These are phyloP conservation scores for Apophysomyces elegans DNA, from an alignment of 371 early-diverging fungal species.

Conservation along the genomic window DNA sequence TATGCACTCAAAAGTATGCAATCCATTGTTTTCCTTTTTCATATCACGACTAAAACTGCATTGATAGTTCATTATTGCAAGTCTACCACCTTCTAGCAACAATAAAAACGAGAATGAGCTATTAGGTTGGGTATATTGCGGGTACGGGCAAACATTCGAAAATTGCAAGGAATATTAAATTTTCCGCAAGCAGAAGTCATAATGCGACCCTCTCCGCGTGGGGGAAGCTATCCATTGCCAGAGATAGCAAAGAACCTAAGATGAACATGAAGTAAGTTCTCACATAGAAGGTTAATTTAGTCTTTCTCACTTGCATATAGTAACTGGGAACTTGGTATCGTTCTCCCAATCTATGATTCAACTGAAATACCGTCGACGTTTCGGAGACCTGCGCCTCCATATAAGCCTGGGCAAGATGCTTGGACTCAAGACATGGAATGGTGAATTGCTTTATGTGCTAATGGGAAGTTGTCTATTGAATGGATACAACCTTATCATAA, in stretches of 20 bases:
- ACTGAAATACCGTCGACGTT: constrained; percentile 41
- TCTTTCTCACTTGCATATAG: constrained; percentile 16
- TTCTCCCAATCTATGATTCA: constrained; percentile 37
- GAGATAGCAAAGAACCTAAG: constrained; percentile 33
- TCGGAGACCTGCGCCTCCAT: constrained; percentile 42
- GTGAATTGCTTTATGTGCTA: background rate
- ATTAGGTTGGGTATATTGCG: constrained; percentile 48
- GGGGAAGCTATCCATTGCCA: constrained; percentile 39
- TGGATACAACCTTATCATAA: background rate
- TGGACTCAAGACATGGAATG: constrained; percentile 45
- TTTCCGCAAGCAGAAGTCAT: constrained; percentile 38
- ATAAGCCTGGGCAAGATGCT: constrained; percentile 34
- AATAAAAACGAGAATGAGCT: constrained; percentile 7
- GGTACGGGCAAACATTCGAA: constrained; percentile 26
- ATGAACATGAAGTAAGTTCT: constrained; percentile 42
- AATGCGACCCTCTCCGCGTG: constrained; percentile 51
- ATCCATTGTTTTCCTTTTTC: background rate
- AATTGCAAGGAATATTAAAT: background rate
- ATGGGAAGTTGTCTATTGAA: no score
- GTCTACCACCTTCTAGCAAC: constrained; percentile 18
- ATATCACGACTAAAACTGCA: background rate
- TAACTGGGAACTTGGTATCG: constrained; percentile 56
- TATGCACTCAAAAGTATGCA: constrained; percentile 52
- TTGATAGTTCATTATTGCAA: constrained; percentile 47
- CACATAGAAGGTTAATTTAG: background rate